These are phyloP conservation scores for Beauveria brongniartii DNA, from an alignment of 2,329 filamentous ascomycete species.

Conservation along the genomic window DNA sequence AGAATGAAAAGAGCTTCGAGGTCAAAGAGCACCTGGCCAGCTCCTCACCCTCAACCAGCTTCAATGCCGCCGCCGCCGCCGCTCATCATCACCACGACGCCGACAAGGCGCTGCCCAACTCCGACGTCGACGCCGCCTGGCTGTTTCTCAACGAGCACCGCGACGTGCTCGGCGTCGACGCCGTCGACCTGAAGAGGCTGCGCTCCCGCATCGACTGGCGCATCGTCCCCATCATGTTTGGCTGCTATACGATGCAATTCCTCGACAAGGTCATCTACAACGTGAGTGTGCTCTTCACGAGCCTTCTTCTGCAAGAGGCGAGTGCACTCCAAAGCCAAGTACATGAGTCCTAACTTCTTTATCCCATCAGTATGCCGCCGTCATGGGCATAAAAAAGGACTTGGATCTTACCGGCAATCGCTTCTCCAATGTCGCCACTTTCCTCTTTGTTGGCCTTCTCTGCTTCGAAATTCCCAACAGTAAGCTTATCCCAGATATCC, in stretches of 20 bases:
- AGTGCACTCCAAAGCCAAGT: too few relatives aligned
- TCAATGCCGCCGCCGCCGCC: not conserved
- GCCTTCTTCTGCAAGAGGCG: too few relatives aligned
- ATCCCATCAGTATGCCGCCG: constrained; percentile 41
- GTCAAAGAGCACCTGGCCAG: constrained; percentile 15
- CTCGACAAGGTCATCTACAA: constrained; percentile 13
- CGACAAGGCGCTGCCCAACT: not conserved
- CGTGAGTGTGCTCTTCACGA: not conserved
- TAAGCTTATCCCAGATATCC: constrained; percentile 17
- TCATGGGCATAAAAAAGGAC: constrained; percentile 48
- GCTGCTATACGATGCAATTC: constrained; percentile 13
- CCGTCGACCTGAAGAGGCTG: constrained; percentile 10
- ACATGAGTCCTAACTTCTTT: not conserved
- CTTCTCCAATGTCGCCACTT: constrained; percentile 46
- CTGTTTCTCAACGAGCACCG: constrained; percentile 26
- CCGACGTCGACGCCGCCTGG: constrained; percentile 29
- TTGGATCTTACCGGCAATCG: constrained; percentile 44
- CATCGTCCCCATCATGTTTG: constrained; percentile 16
- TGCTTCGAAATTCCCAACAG: constrained; percentile 47
- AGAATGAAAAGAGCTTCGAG: constrained; percentile 18
- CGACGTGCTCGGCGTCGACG: constrained; percentile 21
- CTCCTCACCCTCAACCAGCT: constrained; percentile 13
- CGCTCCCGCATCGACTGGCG: constrained; percentile 16
- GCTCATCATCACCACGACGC: not conserved
- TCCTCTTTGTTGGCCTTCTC: constrained; percentile 48